A percentile compares a stretch with the other conserved stretches of the same genome.
These are phyloP conservation scores for Choricystis sp. DNA, from an alignment of 139 green algal genomes.

Conservation along the genomic window DNA sequence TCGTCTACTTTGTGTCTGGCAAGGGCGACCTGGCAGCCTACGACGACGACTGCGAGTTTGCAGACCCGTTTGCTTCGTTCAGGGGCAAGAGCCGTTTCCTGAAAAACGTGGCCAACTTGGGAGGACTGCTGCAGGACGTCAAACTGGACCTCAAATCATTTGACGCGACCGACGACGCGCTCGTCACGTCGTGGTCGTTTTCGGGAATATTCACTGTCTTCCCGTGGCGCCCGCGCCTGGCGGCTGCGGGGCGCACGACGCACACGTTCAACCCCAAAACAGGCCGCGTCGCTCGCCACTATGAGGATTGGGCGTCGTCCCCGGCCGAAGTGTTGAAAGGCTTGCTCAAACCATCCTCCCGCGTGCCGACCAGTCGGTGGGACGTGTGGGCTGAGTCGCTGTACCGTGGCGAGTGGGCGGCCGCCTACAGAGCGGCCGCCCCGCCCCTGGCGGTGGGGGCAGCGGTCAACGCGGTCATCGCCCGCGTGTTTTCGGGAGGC, in stretches of 20 bases:
- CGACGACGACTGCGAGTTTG: slow-evolving; percentile 45
- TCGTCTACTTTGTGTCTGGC: slow-evolving; percentile 57
- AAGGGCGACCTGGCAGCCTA: slow-evolving; percentile 24
- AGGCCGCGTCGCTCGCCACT: slow-evolving; percentile 41
- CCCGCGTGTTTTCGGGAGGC: too few relatives aligned
- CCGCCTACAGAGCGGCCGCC: too few relatives aligned
- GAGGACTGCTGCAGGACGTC: slow-evolving; percentile 49
- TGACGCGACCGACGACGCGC: slow-evolving; percentile 15
- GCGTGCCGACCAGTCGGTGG: neutral
- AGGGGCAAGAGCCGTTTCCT: slow-evolving; percentile 51
- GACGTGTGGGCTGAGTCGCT: neutral
- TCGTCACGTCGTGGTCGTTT: slow-evolving; percentile 45
- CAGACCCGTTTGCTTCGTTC: slow-evolving; percentile 41
- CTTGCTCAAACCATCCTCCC: slow-evolving; percentile 29
- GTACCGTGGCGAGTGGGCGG: too few relatives aligned
- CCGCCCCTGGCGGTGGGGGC: too few relatives aligned
- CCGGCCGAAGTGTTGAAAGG: slow-evolving; percentile 30
- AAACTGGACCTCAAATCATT: slow-evolving; percentile 48
- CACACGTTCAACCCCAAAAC: slow-evolving; percentile 38
- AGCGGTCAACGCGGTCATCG: too few relatives aligned
- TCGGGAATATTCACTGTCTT: slow-evolving; percentile 32
- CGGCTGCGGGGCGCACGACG: slow-evolving; percentile 43
- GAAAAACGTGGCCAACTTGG: slow-evolving; percentile 70
- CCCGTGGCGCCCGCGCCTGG: slow-evolving; percentile 41
- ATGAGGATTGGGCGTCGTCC: slow-evolving; percentile 57